Base-by-base conservation (phyloP, 2,329 filamentous ascomycete species). In the Teratosphaeria pseudoeucalypti region DNA sequence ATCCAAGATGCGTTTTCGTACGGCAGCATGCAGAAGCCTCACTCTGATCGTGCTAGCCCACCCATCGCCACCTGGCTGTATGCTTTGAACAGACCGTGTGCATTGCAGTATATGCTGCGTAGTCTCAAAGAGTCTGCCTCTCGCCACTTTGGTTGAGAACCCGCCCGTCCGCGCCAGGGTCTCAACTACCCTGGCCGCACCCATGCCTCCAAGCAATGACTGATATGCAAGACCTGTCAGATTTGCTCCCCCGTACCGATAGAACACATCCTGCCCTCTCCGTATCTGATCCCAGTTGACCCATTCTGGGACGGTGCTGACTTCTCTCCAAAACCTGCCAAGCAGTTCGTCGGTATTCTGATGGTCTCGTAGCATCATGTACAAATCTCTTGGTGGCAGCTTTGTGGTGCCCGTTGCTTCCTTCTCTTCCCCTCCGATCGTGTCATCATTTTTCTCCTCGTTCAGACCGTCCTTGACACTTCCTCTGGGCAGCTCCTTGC, bases 221-320 rank as follows among this genome's bases (percentile, higher is more conserved):
- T 87, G 81, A 68, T 85, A 88, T 9, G 84, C 81, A 54, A 86
- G 79, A 53, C 74, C 84, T 7, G 85, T 87, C 23, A 90, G 72
- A 26, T 82, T 81, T 0, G 86, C 82, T 0, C 83, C 84, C 19
- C 83, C 87, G 71, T 91, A 92, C 39, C 88, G 82, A 71, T 89
- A 91, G 68, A 91, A 90, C 0, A 90, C 82, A 65, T 88, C 82
- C 70, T 92, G 88, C 0, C 88, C 89, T 67, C 88, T 79, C 61
- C 80, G 77, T 59, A 92, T 86, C 68, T 90, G 87, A 1, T 81
- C 81, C 88, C 87, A 92, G 69, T 91, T 84, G 2, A 92, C 88
- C 87, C 88, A 92, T 0, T 81, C 77, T 0, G 88, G 89, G 3
- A 90, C 73, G 0, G 80, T 84, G 60, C 84, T 86, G 59, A 88